A percentile compares a stretch with the other conserved stretches of the same genome.
These are phyloP conservation scores for Pythium vanterpoolii DNA, from an alignment of 352 stramenopile genomes.

Conservation along the genomic window DNA sequence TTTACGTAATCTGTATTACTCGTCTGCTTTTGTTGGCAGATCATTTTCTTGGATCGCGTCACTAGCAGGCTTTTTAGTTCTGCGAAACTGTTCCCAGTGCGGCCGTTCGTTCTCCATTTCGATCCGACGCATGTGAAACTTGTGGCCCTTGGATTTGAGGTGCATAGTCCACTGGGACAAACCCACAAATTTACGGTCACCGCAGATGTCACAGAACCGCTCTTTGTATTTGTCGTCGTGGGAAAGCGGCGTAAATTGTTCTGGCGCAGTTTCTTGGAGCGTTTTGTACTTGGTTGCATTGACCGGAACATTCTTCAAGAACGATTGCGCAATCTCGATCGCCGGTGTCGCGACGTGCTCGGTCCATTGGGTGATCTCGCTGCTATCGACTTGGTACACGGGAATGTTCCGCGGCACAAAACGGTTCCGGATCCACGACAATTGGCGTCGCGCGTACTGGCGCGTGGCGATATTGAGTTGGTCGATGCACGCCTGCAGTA, in stretches of 20 bases:
- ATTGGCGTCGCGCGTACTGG: conserved; percentile 82
- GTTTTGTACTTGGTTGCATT: conserved; percentile 24
- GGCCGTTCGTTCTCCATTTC: conserved; percentile 41
- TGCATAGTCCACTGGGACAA: conserved; percentile 70
- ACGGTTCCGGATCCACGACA: conserved; percentile 87
- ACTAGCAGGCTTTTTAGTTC: conserved; percentile 20
- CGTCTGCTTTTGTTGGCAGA: not conserved
- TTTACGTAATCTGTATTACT: too few relatives aligned
- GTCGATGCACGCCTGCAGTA: conserved; percentile 65
- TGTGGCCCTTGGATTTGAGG: conserved; percentile 77
- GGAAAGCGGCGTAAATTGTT: conserved; percentile 32
- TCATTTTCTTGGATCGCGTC: not conserved
- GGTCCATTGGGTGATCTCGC: conserved; percentile 60
- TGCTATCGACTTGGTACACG: conserved; percentile 84
- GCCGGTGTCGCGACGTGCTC: conserved; percentile 50
- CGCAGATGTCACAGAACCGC: conserved; percentile 56
- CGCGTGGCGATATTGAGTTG: conserved; percentile 78
- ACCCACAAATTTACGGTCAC: conserved; percentile 61
- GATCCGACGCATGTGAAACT: conserved; percentile 73
- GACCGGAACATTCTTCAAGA: conserved; percentile 38
- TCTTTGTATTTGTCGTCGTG: conserved; percentile 62
- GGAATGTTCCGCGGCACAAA: conserved; percentile 84
- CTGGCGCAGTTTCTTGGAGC: conserved; percentile 47
- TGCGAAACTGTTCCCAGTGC: conserved; percentile 17
- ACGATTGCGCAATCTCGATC: conserved; percentile 57